Evolutionary conservation across 306 rosid genomes (phyloP), one percentile per base, ranked within the genome.

Genomic region (Amphicarpaea edgeworthii): DNA sequence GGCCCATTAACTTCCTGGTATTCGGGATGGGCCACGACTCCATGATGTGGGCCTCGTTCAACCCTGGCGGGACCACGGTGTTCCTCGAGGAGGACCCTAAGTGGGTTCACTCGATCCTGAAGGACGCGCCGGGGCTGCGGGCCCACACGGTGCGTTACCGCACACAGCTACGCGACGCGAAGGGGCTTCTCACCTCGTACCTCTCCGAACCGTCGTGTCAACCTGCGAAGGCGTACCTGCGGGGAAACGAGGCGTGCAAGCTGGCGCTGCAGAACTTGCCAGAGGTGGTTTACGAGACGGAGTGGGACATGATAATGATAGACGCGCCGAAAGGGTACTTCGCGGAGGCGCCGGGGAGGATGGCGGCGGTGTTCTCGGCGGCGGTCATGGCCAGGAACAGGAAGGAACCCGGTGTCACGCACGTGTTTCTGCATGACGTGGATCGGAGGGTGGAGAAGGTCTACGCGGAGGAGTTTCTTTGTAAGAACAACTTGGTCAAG

Each of bases 21-120:
- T 92, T 92, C 69, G 99, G 97, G 0, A 86, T 95, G 34, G 99
- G 99, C 40, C 90, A 86, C 79, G 99, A 95, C 75, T 95, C 99
- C 0, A 89, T 90, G 26, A 92, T 95, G 99, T 92, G 99, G 99
- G 89, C 93, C 49, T 84, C 97, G 9, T 71, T 95, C 2, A 95
- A 95, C 45, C 89, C 99, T 7, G 81, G 84, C 4, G 99, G 99
- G 40, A 87, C 66, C 7, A 95, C 99, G 1, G 11, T 92, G 4
- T 95, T 95, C 83, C 92, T 95, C 0, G 99, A 95, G 53, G 99
- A 95, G 72, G 97, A 95, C 37, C 97, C 96, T 0, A 90, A 82
- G 63, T 95, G 99, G 99, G 84, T 92, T 51, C 97, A 95, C 43
- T 65, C 88, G 7, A 87, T 95, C 2, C 83, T 92, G 10, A 89